Conservation (phyloP, 179 eudicot species). For the Amaranthus tricolor region DNA sequence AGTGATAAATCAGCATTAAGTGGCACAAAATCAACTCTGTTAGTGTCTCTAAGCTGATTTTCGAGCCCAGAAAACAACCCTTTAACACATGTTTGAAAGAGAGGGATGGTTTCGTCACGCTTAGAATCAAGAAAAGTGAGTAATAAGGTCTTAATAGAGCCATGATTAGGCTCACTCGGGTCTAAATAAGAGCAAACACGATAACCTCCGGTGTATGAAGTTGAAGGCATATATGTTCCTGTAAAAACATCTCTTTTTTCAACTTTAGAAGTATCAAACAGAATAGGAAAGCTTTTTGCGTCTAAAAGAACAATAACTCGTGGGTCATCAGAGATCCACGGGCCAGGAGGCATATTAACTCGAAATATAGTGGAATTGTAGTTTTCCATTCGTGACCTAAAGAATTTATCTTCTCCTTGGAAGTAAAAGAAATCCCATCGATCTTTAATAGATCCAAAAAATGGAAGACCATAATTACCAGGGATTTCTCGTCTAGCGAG, state of each 20-base stretch:
- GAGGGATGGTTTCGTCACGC: constrained; percentile 36
- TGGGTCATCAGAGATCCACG: constrained; percentile 44
- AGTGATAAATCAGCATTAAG: constrained; percentile 36
- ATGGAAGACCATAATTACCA: constrained; percentile 27
- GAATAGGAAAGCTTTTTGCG: constrained; percentile 46
- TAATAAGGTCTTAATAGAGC: constrained; percentile 31
- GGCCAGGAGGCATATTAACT: constrained; percentile 69
- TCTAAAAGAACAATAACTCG: constrained; percentile 58
- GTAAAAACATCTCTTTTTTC: constrained; percentile 54
- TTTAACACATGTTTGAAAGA: constrained; percentile 26
- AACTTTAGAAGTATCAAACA: constrained; percentile 64
- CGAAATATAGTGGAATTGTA: constrained; percentile 54
- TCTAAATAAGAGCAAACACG: constrained; percentile 59
- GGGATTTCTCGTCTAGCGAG: constrained; percentile 25
- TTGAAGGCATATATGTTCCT: constrained; percentile 63
- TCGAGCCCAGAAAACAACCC: constrained; percentile 37
- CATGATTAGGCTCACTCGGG: constrained; percentile 57
- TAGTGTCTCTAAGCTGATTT: constrained; percentile 14
- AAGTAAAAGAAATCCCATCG: constrained; percentile 48
- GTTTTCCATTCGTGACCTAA: constrained; percentile 40
- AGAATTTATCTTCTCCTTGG: constrained; percentile 49
- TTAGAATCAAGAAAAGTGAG: constrained; percentile 26
- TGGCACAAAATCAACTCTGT: constrained; percentile 30
- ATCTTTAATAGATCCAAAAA: constrained; percentile 45
- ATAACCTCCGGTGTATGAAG: constrained; percentile 49